These are phyloP conservation scores for Dryadomyces quercivorus DNA, from an alignment of 2,329 filamentous ascomycete species.

Conservation along the genomic window DNA sequence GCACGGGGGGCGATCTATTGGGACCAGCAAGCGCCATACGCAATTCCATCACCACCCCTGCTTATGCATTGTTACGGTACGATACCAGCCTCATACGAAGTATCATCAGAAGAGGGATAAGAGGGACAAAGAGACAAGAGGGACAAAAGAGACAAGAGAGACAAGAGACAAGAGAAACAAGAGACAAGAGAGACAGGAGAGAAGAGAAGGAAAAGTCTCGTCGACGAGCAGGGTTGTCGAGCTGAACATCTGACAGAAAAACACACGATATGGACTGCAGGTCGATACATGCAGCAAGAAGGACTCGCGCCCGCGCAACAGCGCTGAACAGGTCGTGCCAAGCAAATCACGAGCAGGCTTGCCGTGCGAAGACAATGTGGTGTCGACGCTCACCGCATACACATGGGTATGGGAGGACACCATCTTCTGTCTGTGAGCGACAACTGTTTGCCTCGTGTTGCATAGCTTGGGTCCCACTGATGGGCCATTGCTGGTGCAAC, in stretches of 20 bases:
- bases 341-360: neutral
- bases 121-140: too few species aligned
- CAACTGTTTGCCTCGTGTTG: neutral
- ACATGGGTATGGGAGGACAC: neutral
- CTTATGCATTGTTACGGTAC: neutral
- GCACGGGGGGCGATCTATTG: neutral
- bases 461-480: neutral
- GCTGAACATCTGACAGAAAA: too few species aligned
- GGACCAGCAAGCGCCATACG: neutral
- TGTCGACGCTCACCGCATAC: neutral
- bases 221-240: too few species aligned
- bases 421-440: too few species aligned
- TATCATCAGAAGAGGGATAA: too few species aligned
- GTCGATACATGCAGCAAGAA: too few species aligned
- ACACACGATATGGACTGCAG: too few species aligned
- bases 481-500: neutral
- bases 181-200: too few species aligned
- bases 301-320: neutral
- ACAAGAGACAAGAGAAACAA: neutral
- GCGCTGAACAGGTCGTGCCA: too few species aligned
- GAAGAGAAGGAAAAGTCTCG: too few species aligned
- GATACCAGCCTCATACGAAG: neutral
- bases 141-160: too few species aligned
- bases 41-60: neutral
- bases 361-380: neutral